Percentiles rank a stretch among this genome's conserved stretches.
Conservation (phyloP, 768 basidiomycete genomes). For the Rhizopogon sp. region DNA sequence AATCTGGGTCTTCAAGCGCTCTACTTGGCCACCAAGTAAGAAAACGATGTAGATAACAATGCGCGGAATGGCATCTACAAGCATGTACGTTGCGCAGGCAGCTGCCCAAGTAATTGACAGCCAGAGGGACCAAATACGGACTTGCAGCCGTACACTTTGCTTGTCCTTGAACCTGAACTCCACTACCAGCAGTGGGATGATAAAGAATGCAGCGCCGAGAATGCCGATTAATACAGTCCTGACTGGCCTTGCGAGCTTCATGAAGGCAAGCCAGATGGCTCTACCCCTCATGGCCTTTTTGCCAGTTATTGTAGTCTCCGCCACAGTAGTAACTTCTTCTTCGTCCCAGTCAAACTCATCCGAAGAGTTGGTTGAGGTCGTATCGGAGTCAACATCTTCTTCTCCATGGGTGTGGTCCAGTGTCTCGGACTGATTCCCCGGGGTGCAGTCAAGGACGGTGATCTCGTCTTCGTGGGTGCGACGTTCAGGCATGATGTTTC, state of each 20-base stretch:
- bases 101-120: constrained; percentile 63
- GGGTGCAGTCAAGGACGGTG: neutral
- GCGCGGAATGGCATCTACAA: constrained; percentile 61
- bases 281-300: constrained; percentile 57
- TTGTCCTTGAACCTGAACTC: constrained; percentile 52
- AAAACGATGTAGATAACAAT: constrained; percentile 49
- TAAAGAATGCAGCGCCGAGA: constrained; percentile 58
- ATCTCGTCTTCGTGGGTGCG: constrained; percentile 6
- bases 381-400: constrained; percentile 19
- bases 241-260: constrained; percentile 58
- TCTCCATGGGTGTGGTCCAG: constrained; percentile 5
- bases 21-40: constrained; percentile 55
- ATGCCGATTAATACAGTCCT: constrained; percentile 54
- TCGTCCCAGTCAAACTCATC: constrained; percentile 79
- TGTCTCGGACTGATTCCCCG: constrained; percentile 1
- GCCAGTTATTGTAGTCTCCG: constrained; percentile 17
- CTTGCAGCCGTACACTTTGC: constrained; percentile 42
- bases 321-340: constrained; percentile 37
- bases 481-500: constrained; percentile 11
- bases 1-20: constrained; percentile 61
- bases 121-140: constrained; percentile 66
- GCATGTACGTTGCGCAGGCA: constrained; percentile 51
- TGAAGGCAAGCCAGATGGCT: constrained; percentile 57
- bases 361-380: constrained; percentile 51
- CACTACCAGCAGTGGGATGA: constrained; percentile 68